Conservation (phyloP, 768 basidiomycete genomes). For the Termitomyces sp. region DNA sequence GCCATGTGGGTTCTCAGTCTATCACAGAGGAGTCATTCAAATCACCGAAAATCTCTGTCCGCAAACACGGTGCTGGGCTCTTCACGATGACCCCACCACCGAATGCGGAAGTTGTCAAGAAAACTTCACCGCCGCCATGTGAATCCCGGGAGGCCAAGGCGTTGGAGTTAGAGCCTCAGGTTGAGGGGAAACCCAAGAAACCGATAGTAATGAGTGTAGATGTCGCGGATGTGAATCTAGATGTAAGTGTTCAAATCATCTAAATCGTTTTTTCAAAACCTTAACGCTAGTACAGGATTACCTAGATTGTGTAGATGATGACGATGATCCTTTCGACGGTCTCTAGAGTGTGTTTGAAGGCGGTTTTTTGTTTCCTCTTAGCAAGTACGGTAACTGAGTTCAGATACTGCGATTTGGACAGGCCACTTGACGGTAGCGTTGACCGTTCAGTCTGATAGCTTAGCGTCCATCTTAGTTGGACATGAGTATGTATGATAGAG, state of each 20-base stretch:
- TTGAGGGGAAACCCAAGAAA: background rate
- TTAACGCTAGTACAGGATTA: slow-evolving; percentile 13
- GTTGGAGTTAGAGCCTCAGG: background rate
- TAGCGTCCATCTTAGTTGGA: slow-evolving; percentile 7
- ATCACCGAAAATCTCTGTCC: background rate
- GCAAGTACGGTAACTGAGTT: background rate
- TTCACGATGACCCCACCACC: slow-evolving; percentile 7
- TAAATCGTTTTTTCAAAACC: background rate
- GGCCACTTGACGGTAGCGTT: background rate
- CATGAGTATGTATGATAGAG: background rate
- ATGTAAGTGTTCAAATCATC: background rate
- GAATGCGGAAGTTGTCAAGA: background rate
- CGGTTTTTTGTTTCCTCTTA: background rate
- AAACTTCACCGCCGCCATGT: background rate
- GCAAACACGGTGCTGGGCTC: slow-evolving; percentile 6
- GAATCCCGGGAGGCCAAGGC: background rate
- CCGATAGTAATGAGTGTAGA: slow-evolving; percentile 8
- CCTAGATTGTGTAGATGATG: slow-evolving; percentile 13
- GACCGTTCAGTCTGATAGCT: background rate
- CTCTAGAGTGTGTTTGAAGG: slow-evolving; percentile 1
- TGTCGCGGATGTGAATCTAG: slow-evolving; percentile 12
- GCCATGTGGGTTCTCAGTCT: background rate
- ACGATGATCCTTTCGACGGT: slow-evolving; percentile 1
- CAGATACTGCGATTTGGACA: background rate
- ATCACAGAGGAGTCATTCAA: background rate